phyloP scores from a whole-genome alignment of 148 eudicot species.

The Polygonum maritimum region DNA sequence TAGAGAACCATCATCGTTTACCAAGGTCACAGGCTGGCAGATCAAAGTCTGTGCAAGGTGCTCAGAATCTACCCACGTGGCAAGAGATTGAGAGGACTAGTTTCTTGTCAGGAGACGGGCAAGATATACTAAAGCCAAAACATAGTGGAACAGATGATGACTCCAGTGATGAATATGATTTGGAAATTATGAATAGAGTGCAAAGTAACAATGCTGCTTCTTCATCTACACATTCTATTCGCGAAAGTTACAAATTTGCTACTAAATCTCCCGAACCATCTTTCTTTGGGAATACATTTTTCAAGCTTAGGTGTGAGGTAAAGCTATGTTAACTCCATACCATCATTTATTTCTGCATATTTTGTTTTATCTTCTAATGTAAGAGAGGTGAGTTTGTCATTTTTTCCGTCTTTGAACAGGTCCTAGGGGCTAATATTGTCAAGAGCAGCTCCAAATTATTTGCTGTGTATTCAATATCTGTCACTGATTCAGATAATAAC shows the following conservation, averaged over 20 bases:
- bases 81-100: conserved; percentile 87
- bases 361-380: neutral
- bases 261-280: conserved; percentile 39
- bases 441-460: conserved; percentile 79
- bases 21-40: conserved; percentile 39
- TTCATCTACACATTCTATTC: conserved; percentile 55
- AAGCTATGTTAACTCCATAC: conserved; percentile 10
- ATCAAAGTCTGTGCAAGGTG: conserved; percentile 46
- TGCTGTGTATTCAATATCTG: conserved; percentile 89
- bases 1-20: conserved; percentile 30
- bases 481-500: conserved; percentile 64
- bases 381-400: neutral
- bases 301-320: conserved; percentile 96
- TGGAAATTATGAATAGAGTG: conserved; percentile 52
- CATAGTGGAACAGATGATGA: conserved; percentile 46
- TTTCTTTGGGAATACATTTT: conserved; percentile 55
- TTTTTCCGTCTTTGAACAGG: conserved; percentile 33
- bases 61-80: conserved; percentile 52
- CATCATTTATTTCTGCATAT: neutral
- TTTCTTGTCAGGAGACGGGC: conserved; percentile 63
- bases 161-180: conserved; percentile 75
- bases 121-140: conserved; percentile 52
- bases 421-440: conserved; percentile 84
- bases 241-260: conserved; percentile 33
- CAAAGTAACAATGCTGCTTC: conserved; percentile 64